Conservation (phyloP, 768 basidiomycete genomes). For the Xerocomus brunneocitrinus region DNA sequence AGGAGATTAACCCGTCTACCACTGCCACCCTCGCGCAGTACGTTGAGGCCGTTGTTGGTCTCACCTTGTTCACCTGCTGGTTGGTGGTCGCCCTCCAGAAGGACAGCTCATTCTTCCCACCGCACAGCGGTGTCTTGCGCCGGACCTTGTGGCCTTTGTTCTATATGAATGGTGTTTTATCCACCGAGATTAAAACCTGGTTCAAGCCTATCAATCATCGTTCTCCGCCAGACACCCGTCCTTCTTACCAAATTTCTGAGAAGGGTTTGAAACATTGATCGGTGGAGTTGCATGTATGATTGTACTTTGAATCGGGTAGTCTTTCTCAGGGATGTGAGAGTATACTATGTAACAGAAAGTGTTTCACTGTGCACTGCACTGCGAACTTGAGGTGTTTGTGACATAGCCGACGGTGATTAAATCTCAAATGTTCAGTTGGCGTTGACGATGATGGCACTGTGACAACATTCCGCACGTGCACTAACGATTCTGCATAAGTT, state of each 20-base stretch:
- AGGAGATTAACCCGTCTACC: slow-evolving; percentile 25
- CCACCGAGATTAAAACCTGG: neutral
- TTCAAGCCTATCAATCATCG: neutral
- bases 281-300: neutral
- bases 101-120: slow-evolving; percentile 10
- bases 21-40: slow-evolving; percentile 36
- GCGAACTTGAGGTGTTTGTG: neutral
- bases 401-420: neutral
- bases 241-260: neutral
- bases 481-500: neutral
- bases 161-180: slow-evolving; percentile 5
- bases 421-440: neutral
- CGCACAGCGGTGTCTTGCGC: slow-evolving; percentile 3
- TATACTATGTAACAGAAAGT: neutral
- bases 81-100: slow-evolving; percentile 48
- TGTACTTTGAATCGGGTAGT: neutral
- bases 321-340: neutral
- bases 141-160: slow-evolving; percentile 23
- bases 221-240: neutral
- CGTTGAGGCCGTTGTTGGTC: slow-evolving; percentile 34
- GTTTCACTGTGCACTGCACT: neutral
- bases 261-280: neutral
- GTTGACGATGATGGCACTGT: neutral
- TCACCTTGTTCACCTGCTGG: slow-evolving; percentile 52
- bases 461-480: neutral